Percentiles rank a stretch among this genome's conserved stretches.
These are phyloP conservation scores for Tricholoma hemisulphureum DNA, from an alignment of 768 basidiomycete genomes.

Conservation along the genomic window DNA sequence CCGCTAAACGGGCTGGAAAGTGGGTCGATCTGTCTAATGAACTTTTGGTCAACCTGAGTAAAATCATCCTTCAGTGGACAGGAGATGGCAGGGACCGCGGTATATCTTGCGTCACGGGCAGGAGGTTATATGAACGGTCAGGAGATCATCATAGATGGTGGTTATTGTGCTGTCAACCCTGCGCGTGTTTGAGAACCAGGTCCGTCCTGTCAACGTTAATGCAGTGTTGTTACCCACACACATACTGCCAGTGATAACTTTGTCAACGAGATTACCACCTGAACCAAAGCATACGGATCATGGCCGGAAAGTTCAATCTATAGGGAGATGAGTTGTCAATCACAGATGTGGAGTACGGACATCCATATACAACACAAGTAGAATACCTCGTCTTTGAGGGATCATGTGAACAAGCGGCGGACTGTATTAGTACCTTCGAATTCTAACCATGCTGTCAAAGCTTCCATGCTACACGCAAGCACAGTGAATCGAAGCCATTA, in stretches of 20 bases:
- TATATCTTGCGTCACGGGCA: conserved; percentile 72
- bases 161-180: conserved; percentile 73
- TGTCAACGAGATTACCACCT: too few species aligned
- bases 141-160: conserved; percentile 76
- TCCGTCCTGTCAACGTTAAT: neutral
- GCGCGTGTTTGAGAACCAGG: conserved; percentile 33
- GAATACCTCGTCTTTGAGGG: too few species aligned
- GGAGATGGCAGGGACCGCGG: conserved; percentile 76
- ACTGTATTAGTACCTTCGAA: too few species aligned
- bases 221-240: too few species aligned
- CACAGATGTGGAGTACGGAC: too few species aligned
- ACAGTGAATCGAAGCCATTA: neutral
- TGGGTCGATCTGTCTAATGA: conserved; percentile 7
- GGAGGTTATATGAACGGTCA: conserved; percentile 78
- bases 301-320: too few species aligned
- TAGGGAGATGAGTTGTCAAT: too few species aligned
- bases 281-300: too few species aligned
- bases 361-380: too few species aligned
- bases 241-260: too few species aligned
- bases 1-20: conserved; percentile 42
- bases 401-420: too few species aligned
- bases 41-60: neutral
- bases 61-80: conserved; percentile 42
- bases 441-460: too few species aligned
- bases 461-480: neutral